Base-by-base conservation (phyloP, 2,329 filamentous ascomycete genomes). In the Colletotrichum graminicola region DNA sequence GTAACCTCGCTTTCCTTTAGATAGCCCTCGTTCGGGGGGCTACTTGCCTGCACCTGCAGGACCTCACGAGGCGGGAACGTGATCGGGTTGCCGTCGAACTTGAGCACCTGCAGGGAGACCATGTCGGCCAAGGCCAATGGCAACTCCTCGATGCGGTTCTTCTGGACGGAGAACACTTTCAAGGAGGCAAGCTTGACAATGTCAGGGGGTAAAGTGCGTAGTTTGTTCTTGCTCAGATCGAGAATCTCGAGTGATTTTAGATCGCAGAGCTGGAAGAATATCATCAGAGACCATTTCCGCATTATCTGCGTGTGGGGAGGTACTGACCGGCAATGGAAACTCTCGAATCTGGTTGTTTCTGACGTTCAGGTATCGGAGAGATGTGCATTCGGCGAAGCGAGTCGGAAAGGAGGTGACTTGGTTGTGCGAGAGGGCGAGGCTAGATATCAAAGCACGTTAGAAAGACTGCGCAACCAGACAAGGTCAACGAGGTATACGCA, bases 211-310 rank as follows among this genome's bases (percentile, higher is more conserved):
- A 98, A 87, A 12, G 88, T 84, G 59, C 88, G 89, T 73, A 98
- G 90, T 79, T 92, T 94, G 79, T 98, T 98, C 76, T 93, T 90
- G 79, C 94, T 95, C 66, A 98, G 87, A 82, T 98, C 95, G 73
- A 98, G 88, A 71, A 98, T 97, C 82, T 98, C 95, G 66, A 98
- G 88, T 43, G 94, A 93, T 63, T 90, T 91, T 73, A 98, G 87
- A 80, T 94, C 91, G 79, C 95, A 95, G 70, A 98, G 89, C 94
- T 97, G 78, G 29, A 47, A 29, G 62, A 76, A 34, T 32, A 57
- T 77, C 60, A 57, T 77, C 60, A 79, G 76, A 79, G 76, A 69
- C 23, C 72, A 34, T 41, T 41, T 23, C n/a, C n/a, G 10, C 10
- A 12, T 29, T 62, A 29, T 66, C 60, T 56, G 56, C 51, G 55